Conservation (phyloP, 1,284 basidiomycete species). For the Fomitopsis palustris region DNA sequence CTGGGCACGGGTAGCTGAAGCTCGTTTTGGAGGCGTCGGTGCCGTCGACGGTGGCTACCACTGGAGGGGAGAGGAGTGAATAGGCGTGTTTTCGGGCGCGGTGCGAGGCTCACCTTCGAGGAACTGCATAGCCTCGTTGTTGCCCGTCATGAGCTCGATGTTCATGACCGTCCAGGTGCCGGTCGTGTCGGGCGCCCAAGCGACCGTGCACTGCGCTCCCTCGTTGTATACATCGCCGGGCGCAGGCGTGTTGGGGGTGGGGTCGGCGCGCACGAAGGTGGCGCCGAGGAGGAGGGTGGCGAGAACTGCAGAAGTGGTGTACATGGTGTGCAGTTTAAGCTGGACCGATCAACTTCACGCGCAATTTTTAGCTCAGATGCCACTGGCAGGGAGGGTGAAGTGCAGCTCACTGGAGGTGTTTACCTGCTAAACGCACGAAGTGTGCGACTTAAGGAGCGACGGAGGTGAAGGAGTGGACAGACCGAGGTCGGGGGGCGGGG, state of each 20-base stretch:
- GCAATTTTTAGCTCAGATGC: not conserved
- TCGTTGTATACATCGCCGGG: constrained; percentile 55
- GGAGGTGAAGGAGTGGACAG: constrained; percentile 12
- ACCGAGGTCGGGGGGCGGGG: constrained; percentile 1
- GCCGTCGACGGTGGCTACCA: constrained; percentile 64
- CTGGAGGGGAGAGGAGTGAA: constrained; percentile 27
- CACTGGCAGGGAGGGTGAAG: not conserved
- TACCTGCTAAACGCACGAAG: not conserved
- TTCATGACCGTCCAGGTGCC: constrained; percentile 62
- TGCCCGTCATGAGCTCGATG: constrained; percentile 79
- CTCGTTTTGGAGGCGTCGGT: constrained; percentile 38
- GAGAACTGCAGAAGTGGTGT: constrained; percentile 36
- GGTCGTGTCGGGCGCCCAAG: constrained; percentile 53
- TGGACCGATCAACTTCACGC: not conserved
- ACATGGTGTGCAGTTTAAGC: constrained; percentile 30
- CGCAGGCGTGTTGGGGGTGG: constrained; percentile 41
- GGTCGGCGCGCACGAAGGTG: constrained; percentile 43
- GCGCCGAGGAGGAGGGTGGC: constrained; percentile 38
- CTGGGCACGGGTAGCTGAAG: constrained; percentile 66
- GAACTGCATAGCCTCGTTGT: constrained; percentile 68
- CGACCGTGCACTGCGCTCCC: constrained; percentile 49
- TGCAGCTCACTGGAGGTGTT: not conserved
- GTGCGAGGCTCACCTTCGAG: constrained; percentile 48
- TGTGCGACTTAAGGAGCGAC: constrained; percentile 18
- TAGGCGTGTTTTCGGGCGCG: not conserved